These are phyloP conservation scores for Naganishia antarctica DNA, from an alignment of 768 basidiomycete species.

Conservation along the genomic window DNA sequence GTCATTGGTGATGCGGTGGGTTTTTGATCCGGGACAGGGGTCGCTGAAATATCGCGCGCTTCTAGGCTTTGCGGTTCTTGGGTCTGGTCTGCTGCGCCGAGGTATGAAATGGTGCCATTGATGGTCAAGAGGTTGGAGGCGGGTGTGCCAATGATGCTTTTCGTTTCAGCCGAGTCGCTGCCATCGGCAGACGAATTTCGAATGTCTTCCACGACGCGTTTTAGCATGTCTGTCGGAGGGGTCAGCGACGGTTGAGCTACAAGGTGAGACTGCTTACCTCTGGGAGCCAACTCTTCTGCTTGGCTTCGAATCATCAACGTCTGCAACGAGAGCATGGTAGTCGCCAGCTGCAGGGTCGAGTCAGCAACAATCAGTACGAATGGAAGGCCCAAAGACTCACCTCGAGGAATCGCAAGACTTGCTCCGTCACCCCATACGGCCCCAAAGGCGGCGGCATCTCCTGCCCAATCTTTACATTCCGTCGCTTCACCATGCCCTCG, in stretches of 20 bases:
- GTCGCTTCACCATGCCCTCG: background rate
- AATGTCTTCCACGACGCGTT: constrained; percentile 9
- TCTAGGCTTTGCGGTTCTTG: background rate
- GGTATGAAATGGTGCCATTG: background rate
- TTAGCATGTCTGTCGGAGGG: background rate
- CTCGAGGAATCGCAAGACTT: constrained; percentile 7
- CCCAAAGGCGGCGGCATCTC: constrained; percentile 6
- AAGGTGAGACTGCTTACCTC: background rate
- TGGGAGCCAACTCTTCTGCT: background rate
- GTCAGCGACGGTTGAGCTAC: background rate
- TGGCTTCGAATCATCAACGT: constrained; percentile 1
- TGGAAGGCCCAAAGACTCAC: background rate
- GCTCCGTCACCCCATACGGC: constrained; percentile 10
- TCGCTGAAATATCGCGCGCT: background rate
- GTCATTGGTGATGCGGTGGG: background rate
- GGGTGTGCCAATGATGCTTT: constrained; percentile 13
- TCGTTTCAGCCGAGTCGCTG: background rate
- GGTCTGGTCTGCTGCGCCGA: background rate
- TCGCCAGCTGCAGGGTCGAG: background rate
- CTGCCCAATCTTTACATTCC: background rate
- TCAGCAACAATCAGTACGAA: background rate
- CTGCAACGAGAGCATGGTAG: constrained; percentile 8
- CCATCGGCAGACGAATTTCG: background rate
- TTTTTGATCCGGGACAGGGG: background rate
- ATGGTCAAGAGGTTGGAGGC: background rate